phyloP scores from a whole-genome alignment of 2,329 filamentous ascomycete species.

The Zarea fungicola region DNA sequence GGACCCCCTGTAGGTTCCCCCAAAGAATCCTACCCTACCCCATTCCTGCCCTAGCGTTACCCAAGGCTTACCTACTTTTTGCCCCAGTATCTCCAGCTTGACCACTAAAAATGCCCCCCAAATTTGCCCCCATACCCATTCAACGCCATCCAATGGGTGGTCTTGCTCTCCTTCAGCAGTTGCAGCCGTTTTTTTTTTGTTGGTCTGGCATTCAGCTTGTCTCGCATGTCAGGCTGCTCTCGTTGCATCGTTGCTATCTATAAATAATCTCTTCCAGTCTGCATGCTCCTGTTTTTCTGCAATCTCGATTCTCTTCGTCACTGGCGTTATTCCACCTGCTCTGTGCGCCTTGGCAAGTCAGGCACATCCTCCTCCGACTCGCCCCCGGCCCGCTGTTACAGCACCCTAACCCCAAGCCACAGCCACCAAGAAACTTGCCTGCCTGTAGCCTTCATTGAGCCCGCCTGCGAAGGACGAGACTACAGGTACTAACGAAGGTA shows the following conservation, averaged over 20 bases:
- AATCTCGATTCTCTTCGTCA: too few species aligned
- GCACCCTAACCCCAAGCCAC: slow-evolving; percentile 6
- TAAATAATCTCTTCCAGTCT: background rate
- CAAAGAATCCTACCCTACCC: background rate
- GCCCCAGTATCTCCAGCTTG: too few species aligned
- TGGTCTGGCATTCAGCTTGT: background rate
- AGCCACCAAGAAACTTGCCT: slow-evolving; percentile 7
- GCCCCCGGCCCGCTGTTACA: slow-evolving; percentile 3
- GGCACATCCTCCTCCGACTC: background rate
- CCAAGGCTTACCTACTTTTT: too few species aligned
- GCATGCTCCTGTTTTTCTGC: background rate
- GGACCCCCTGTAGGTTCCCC: background rate
- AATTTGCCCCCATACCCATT: background rate
- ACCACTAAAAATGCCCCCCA: too few species aligned
- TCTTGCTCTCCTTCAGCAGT: background rate
- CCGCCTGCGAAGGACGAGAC: slow-evolving; percentile 1
- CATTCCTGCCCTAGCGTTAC: background rate
- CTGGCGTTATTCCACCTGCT: too few species aligned
- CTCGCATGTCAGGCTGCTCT: background rate
- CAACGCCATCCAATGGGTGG: background rate
- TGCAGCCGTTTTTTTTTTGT: background rate
- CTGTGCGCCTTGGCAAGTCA: background rate
- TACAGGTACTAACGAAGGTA: slow-evolving; percentile 2
- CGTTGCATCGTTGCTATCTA: background rate
- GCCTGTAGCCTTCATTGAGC: background rate